Evolutionary conservation across 345 rosid genomes (phyloP), one percentile per base, ranked within the genome.

Genomic region (Bruguiera parviflora): DNA sequence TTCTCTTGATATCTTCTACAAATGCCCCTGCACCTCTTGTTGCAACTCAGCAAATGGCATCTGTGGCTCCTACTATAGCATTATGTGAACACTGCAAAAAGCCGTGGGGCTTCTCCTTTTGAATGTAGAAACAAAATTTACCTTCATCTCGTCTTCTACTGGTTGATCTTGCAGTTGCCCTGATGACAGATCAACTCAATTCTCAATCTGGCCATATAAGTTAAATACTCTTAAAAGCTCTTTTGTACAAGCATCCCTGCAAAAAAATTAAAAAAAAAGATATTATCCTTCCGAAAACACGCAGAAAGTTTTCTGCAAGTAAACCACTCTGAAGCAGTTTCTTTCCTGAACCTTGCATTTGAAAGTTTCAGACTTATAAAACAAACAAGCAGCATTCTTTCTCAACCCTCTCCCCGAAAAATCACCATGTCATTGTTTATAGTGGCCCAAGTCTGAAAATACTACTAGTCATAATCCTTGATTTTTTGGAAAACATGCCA

Each of bases 11-110:
- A 64, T 96, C 98, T 51, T 96, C 99, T 8, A 68, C 84, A 63
- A 75, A 92, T 37, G 91, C 86, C 35, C 91, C 95, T 25, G 97
- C 84, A 32, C 98, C 96, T 74, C 90, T 86, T 16, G 96, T 86
- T 70, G 99, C 98, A 58, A 87, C 98, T 55, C 97, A 83, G 35
- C 95, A 86, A 68, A 96, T 97, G 64, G 96, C 98, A 58, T 86
- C 98, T 16, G 99, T 98, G 32, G 99, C 99, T 83, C 99, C 99
- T 88, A 90, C 81, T 69, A 96, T 82, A 46, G 98, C 99, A 79
- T 96, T 90, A 22, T 98, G 88, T 16, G 98, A 96, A 35, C 98
- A 89, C 74, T 92, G 99, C 79, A 96, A 69, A 75, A 96, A 89
- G 33, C 99, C 94, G n/a, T 85, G 92, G 2, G 96, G 64, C 81